Base-by-base conservation (phyloP, 2,329 filamentous ascomycete genomes). In the Ceratocystis alfenasii region DNA sequence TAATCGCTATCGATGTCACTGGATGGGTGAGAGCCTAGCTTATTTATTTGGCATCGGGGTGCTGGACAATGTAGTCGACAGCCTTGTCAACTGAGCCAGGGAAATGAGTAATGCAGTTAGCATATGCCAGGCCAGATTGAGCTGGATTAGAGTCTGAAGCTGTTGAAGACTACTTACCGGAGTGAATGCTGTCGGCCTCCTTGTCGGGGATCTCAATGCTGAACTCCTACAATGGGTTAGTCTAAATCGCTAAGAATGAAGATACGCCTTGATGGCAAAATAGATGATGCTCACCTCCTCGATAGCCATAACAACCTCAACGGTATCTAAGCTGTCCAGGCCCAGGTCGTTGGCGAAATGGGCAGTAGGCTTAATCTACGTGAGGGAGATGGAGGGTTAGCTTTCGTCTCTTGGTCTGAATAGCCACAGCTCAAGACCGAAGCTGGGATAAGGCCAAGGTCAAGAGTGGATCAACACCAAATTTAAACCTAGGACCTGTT, bases 291-390 rank as follows among this genome's bases (percentile, higher is more conserved):
- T 28, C 57, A 91, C 88, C 87, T 99, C 94, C 84, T 99, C 94
- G 79, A 99, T 97, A 71, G 94, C 94, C 94, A 99, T 99, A 73
- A 99, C 94, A 71, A 99, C 94, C 83, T 99, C 94, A 70, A 99
- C 94, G 70, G 94, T 96, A 78, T 99, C 94, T 77, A 99, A 84
- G 79, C 89, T 95, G 81, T 99, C 94, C 73, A 99, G 82, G 70
- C 92, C 94, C 70, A 99, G 88, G 79, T 99, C 93, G 77, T 96
- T 97, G 75, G 90, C 84, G 80, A 99, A 99, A 84, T 97, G 92
- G 68, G 93, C 87, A 65, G 80, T 82, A 69, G 84, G 79, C 74
- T 86, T 90, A 76, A 99, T 90, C 93, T 97, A 69, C 65, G 57
- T 25, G 17, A 30, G 28, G 15, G 22, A 12, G 15, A 17, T 8